Evolutionary conservation across 345 rosid species (phyloP).

Genomic region (Citrus unshiu): DNA sequence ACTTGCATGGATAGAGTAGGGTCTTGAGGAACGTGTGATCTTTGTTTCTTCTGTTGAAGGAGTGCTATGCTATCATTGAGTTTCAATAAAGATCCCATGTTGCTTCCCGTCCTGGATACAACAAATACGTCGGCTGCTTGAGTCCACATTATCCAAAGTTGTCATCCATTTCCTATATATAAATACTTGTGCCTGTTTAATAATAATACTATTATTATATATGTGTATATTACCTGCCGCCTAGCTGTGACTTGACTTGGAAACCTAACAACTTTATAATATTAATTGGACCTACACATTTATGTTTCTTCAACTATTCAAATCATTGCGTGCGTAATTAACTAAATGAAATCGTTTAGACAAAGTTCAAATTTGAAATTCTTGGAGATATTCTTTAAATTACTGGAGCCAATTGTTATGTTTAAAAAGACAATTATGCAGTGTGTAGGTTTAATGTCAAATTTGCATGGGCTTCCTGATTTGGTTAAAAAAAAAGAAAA

Average conservation of each 20-base stretch:
- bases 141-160: background rate
- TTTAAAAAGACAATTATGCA: background rate
- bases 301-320: background rate
- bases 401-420: background rate
- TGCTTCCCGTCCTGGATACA: background rate
- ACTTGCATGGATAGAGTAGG: background rate
- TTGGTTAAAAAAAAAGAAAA: background rate
- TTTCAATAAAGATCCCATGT: slow-evolving; percentile 1
- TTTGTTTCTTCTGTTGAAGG: background rate
- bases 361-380: background rate
- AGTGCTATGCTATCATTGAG: background rate
- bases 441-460: background rate
- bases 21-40: background rate
- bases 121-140: background rate
- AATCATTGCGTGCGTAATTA: background rate
- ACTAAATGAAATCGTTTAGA: background rate
- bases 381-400: too few species aligned
- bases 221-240: background rate
- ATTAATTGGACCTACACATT: background rate
- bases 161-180: background rate
- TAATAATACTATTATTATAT: too few species aligned
- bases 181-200: too few species aligned
- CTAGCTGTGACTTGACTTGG: background rate
- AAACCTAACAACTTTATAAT: background rate
- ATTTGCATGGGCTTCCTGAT: background rate